Percentiles rank a stretch among this genome's conserved stretches.
These are phyloP conservation scores for Blepharisma japonicum DNA, from an alignment of 73 alveolate species.

Conservation along the genomic window DNA sequence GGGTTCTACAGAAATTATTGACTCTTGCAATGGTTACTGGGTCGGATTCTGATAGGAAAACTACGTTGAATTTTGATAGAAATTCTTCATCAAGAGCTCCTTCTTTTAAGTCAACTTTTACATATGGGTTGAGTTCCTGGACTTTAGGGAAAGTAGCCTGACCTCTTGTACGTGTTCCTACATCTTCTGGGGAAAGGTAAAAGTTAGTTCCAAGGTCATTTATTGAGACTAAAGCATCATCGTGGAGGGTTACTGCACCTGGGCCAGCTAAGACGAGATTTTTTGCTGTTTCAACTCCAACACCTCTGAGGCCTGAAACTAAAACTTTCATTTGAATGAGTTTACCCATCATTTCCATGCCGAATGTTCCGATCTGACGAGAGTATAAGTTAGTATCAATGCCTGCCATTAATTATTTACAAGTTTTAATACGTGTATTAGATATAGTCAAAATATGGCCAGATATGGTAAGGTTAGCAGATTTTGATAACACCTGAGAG, in stretches of 20 bases:
- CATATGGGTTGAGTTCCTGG: conserved; percentile 87
- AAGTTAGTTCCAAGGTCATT: conserved; percentile 96
- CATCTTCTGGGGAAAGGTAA: conserved; percentile 87
- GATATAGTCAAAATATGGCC: no score
- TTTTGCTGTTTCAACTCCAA: conserved; percentile 91
- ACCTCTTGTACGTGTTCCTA: conserved; percentile 82
- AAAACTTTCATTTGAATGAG: conserved; percentile 87
- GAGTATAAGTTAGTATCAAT: conserved; percentile 95
- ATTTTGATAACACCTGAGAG: no score
- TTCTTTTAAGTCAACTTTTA: conserved; percentile 55
- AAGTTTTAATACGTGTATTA: no score
- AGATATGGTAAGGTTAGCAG: no score
- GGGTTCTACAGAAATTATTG: conserved; percentile 72
- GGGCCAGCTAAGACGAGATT: conserved; percentile 97
- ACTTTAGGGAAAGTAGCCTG: conserved; percentile 76
- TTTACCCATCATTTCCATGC: conserved; percentile 98
- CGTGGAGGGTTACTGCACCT: conserved; percentile 84
- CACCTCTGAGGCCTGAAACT: conserved; percentile 72
- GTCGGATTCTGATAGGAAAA: conserved; percentile 82
- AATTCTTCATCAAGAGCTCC: conserved; percentile 45
- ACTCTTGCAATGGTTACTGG: conserved; percentile 64
- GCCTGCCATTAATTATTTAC: conserved; percentile 31
- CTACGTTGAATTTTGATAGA: conserved; percentile 70
- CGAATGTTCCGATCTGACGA: conserved; percentile 98
- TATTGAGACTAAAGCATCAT: conserved; percentile 55